Conservation (phyloP, 257 asterid species). For the Solanum clarkiae region DNA sequence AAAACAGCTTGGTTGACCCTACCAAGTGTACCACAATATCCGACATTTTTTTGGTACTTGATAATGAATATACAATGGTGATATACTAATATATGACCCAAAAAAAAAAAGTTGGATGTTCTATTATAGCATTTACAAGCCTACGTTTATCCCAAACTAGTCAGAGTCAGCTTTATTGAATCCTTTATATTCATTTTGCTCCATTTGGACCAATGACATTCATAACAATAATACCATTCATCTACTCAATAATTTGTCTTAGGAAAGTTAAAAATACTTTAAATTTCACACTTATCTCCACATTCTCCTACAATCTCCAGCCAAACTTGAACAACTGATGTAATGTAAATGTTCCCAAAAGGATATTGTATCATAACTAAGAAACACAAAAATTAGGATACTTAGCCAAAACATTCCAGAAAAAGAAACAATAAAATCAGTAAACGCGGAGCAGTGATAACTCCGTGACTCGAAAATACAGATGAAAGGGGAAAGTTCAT, state of each 20-base stretch:
- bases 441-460: not conserved
- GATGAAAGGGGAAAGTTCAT: not conserved
- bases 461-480: not conserved
- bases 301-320: not conserved
- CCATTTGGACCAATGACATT: not conserved
- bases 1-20: not conserved
- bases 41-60: not conserved
- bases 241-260: not conserved
- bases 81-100: not conserved
- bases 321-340: not conserved
- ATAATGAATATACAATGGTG: not conserved
- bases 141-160: not conserved
- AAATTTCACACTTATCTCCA: not conserved
- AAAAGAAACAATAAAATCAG: not conserved
- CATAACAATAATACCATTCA: not conserved
- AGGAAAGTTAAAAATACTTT: not conserved
- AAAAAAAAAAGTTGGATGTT: not conserved
- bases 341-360: not conserved
- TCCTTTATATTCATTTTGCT: not conserved
- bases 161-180: not conserved
- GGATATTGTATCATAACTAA: not conserved
- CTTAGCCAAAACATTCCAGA: not conserved
- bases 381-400: not conserved
- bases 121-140: not conserved
- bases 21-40: not conserved